Evolutionary conservation across 148 eudicot genomes (phyloP), one percentile per base, ranked within the genome.

Genomic region (Selenicereus undatus): DNA sequence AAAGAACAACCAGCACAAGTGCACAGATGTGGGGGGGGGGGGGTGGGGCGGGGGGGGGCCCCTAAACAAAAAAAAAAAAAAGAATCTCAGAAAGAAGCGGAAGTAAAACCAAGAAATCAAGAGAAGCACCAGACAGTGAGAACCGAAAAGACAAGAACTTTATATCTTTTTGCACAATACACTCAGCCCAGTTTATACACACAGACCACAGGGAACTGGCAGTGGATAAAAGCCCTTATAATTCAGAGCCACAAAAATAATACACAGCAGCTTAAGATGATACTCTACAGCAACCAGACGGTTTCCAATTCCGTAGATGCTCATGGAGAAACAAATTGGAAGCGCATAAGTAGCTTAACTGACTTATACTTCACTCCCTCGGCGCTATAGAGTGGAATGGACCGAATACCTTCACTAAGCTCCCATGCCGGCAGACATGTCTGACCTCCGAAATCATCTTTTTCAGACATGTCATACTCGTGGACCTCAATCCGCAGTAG

Each of bases 391-490:
- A 85, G 82, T 30, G 87, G 87, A 24, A 85, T 79, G 64, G 84
- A 81, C 32, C 84, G 82, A 24, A 82, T 82, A 71, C 87, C 87
- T 82, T 85, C 82, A 39, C 72, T 78, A 18, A 85, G 79, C 74
- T 85, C 87, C 87, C 87, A 85, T 54, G 82, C 82, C 20, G 87
- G 87, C 24, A 81, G 76, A 48, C 82, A 79, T 70, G 87, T 85
- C 35, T 85, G 87, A 39, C 87, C 87, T 54, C 87, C 87, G 48
- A 85, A 85, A 74, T 85, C 87, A 30, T 85, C 87, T 79, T 85
- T 85, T 76, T 85, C 87, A 3, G 87, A 85, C 87, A 85, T 85
- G 82, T 85, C 87, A 62, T 85, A 85, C 70, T 85, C 87, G 42
- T 85, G 87, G 76, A 85, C 87, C 76, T 85, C 84, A 64, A 85